phyloP scores from a whole-genome alignment of 768 basidiomycete species.

The Lepiota venenata region DNA sequence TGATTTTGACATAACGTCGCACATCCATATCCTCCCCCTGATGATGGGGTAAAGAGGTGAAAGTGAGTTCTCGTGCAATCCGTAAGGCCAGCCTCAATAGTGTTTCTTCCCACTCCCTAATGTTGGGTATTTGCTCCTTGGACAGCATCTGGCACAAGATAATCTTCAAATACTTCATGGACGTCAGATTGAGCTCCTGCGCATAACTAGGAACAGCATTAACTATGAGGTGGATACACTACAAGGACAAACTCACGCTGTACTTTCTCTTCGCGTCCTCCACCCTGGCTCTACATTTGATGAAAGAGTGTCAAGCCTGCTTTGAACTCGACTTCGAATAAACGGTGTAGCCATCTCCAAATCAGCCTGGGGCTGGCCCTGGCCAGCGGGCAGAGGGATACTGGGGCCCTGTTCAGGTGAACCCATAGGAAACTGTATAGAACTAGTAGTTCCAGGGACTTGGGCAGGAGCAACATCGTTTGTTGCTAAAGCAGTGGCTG shows the following conservation, averaged over 20 bases:
- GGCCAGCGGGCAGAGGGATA: conserved; percentile 11
- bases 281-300: conserved; percentile 64
- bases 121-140: conserved; percentile 76
- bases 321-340: conserved; percentile 82
- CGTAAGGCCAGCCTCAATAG: conserved; percentile 79
- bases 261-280: conserved; percentile 86
- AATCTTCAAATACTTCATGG: conserved; percentile 84
- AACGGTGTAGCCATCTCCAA: conserved; percentile 74
- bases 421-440: conserved; percentile 77
- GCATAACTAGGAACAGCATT: conserved; percentile 53
- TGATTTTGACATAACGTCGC: conserved; percentile 93
- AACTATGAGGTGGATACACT: conserved; percentile 8
- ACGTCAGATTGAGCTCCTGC: conserved; percentile 78
- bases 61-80: conserved; percentile 82
- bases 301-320: conserved; percentile 58
- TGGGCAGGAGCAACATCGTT: conserved; percentile 52
- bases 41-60: conserved; percentile 62
- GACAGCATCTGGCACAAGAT: conserved; percentile 92
- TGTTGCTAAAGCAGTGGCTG: conserved; percentile 40
- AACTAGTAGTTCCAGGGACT: conserved; percentile 53
- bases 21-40: conserved; percentile 96
- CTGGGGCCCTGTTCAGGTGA: conserved; percentile 57
- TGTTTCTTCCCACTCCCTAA: conserved; percentile 85
- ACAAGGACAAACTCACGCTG: conserved; percentile 57
- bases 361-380: conserved; percentile 58